Evolutionary conservation across 164 flowering plant species (phyloP).

Genomic region (Cinnamomum chago): DNA sequence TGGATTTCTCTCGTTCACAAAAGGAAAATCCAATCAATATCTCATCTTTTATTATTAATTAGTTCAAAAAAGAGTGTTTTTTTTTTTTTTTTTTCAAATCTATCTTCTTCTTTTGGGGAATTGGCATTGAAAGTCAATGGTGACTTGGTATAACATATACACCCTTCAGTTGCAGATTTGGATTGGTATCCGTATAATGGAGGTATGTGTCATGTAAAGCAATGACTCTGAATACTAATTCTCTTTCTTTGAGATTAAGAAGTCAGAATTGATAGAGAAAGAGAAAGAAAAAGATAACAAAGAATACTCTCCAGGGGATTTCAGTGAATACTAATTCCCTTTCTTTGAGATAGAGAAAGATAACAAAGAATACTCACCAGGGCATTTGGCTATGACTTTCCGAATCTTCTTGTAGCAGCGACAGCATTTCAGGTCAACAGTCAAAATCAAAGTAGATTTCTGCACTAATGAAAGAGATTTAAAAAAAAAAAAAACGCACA

Average conservation of each 20-base stretch:
- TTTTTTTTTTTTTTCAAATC: background rate
- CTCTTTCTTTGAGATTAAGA: background rate
- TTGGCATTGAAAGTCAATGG: background rate
- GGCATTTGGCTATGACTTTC: background rate
- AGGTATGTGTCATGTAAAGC: too few species aligned
- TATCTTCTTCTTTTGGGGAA: background rate
- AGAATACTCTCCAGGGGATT: background rate
- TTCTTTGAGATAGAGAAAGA: background rate
- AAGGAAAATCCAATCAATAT: background rate
- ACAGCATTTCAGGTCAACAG: background rate
- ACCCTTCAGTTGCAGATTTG: too few species aligned
- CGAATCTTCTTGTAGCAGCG: background rate
- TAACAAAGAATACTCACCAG: background rate
- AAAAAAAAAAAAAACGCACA: too few species aligned
- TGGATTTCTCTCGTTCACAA: conserved; percentile 12
- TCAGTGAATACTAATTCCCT: background rate
- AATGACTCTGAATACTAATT: too few species aligned
- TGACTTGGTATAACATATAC: background rate
- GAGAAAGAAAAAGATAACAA: background rate
- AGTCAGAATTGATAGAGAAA: background rate
- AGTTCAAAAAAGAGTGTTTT: too few species aligned
- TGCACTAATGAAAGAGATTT: background rate
- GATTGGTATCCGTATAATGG: too few species aligned
- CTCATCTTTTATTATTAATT: too few species aligned
- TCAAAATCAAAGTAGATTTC: background rate